Percentiles rank a stretch among this genome's conserved stretches.
phyloP scores from a whole-genome alignment of 148 eudicot species.

The Spergularia marina region DNA sequence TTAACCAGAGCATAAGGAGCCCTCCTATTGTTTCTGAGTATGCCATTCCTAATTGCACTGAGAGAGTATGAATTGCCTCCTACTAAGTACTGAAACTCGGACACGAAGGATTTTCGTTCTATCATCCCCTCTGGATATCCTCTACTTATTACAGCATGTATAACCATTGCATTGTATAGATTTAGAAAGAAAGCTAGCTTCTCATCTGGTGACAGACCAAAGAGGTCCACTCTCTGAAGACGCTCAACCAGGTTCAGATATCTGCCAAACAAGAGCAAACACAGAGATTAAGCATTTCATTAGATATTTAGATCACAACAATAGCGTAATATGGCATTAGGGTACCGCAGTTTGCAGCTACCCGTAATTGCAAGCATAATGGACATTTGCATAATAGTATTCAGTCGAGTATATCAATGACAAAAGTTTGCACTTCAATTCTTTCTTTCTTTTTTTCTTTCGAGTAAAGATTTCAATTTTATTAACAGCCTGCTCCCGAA shows the following conservation, averaged over 20 bases:
- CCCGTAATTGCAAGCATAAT: too few relatives aligned
- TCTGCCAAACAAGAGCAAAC: slow-evolving; percentile 40
- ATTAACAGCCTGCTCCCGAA: background rate
- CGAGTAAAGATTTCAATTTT: background rate
- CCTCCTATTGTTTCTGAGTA: slow-evolving; percentile 81
- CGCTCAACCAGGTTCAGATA: slow-evolving; percentile 64
- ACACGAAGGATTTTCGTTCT: slow-evolving; percentile 62
- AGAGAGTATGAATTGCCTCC: slow-evolving; percentile 84
- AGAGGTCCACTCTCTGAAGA: slow-evolving; percentile 71
- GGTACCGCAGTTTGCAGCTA: too few relatives aligned
- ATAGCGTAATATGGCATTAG: background rate
- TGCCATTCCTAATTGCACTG: slow-evolving; percentile 60
- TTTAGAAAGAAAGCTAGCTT: slow-evolving; percentile 85
- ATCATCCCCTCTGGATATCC: slow-evolving; percentile 82
- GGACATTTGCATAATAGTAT: too few relatives aligned
- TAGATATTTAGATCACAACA: background rate
- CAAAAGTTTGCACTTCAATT: too few relatives aligned
- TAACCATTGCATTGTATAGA: slow-evolving; percentile 83
- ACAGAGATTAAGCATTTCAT: background rate
- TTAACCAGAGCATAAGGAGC: slow-evolving; percentile 76
- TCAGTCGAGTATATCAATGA: too few relatives aligned
- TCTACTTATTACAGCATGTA: slow-evolving; percentile 73
- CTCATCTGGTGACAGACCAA: slow-evolving; percentile 52
- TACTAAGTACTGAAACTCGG: slow-evolving; percentile 73
- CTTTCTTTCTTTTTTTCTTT: background rate